A percentile compares a stretch with the other conserved stretches of the same genome.
These are phyloP conservation scores for Saxispiralis lemnorum DNA, from an alignment of 495 filamentous ascomycete species.

Conservation along the genomic window DNA sequence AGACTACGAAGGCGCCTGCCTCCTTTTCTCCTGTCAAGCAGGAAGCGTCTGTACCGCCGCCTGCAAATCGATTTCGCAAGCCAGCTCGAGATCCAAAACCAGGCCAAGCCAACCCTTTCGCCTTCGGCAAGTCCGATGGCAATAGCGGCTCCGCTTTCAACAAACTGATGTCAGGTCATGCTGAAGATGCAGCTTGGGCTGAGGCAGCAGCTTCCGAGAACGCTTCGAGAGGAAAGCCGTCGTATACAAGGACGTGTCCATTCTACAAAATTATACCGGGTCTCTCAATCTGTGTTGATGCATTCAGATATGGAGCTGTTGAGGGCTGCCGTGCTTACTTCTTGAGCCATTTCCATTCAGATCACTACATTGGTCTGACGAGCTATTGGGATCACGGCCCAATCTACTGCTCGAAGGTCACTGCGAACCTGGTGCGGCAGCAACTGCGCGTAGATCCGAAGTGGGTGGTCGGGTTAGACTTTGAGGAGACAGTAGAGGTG, in stretches of 20 bases:
- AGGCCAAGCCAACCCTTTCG: constrained; percentile 58
- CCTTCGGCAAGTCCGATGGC: constrained; percentile 25
- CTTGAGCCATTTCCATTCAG: constrained; percentile 91
- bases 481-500: constrained; percentile 64
- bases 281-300: constrained; percentile 84
- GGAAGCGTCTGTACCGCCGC: neutral
- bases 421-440: constrained; percentile 70
- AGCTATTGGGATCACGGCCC: constrained; percentile 81
- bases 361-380: constrained; percentile 87
- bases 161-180: constrained; percentile 78
- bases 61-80: constrained; percentile 31
- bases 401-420: constrained; percentile 89
- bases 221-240: constrained; percentile 67
- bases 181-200: constrained; percentile 81
- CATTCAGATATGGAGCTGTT: constrained; percentile 87
- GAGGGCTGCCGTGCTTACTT: constrained; percentile 90
- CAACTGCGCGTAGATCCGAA: constrained; percentile 74
- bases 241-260: constrained; percentile 77
- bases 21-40: neutral
- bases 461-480: constrained; percentile 71
- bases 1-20: neutral
- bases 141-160: constrained; percentile 55
- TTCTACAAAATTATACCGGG: constrained; percentile 97
- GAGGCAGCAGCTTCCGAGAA: constrained; percentile 63
- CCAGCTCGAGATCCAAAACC: constrained; percentile 51